phyloP scores from a whole-genome alignment of 2,329 filamentous ascomycete genomes.

The Tolypocladium cylindrosporum region DNA sequence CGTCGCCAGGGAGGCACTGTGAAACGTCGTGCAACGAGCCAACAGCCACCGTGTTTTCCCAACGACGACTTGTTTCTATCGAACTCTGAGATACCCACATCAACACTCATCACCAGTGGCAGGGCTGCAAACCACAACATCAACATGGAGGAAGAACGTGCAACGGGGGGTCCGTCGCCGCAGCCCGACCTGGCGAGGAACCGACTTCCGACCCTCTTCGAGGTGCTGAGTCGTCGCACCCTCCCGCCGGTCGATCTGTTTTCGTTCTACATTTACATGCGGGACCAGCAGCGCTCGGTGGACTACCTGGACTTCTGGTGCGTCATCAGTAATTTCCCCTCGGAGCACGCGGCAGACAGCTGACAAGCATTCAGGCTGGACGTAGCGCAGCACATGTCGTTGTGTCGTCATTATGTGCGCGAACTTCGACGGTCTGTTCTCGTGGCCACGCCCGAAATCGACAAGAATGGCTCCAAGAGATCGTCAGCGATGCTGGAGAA shows the following conservation, averaged over 20 bases:
- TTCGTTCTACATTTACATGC: conserved; percentile 99
- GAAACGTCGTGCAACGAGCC: conserved; percentile 5
- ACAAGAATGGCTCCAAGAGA: conserved; percentile 70
- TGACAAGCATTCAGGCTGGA: conserved; percentile 64
- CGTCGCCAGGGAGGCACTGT: conserved; percentile 7
- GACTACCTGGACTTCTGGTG: conserved; percentile 99
- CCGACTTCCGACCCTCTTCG: conserved; percentile 85
- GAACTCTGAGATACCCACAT: not conserved
- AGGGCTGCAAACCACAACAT: not conserved
- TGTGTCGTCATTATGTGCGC: conserved; percentile 94
- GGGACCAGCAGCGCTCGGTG: conserved; percentile 93
- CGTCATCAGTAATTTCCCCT: conserved; percentile 13
- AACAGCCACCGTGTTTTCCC: not conserved
- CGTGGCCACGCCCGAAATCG: conserved; percentile 82
- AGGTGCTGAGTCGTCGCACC: conserved; percentile 90
- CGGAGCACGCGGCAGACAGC: not conserved
- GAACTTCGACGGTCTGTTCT: conserved; percentile 89
- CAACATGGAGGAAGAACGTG: conserved; percentile 13
- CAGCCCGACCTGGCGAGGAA: conserved; percentile 59
- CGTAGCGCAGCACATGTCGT: conserved; percentile 96
- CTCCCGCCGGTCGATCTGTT: conserved; percentile 92
- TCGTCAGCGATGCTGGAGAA: conserved; percentile 73
- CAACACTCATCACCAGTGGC: not conserved
- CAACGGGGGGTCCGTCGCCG: conserved; percentile 36
- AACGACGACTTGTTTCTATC: not conserved